Evolutionary conservation across 2,329 filamentous ascomycete species (phyloP), one percentile per base, ranked within the genome.

Genomic region (Fusarium longipes): DNA sequence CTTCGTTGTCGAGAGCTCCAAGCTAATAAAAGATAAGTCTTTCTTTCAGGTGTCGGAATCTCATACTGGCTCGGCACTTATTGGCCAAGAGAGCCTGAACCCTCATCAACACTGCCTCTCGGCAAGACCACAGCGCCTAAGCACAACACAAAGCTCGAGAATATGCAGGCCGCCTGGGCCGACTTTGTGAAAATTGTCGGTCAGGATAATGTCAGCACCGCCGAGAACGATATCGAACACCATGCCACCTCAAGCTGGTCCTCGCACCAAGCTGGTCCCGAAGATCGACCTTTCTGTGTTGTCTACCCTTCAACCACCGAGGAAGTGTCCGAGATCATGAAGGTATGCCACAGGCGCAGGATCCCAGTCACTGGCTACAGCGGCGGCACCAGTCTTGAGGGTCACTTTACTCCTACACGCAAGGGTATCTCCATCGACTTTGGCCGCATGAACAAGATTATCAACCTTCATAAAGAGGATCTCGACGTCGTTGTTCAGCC

Each of bases 371-470:
- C 92, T 5, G 91, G 90, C 4, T 97, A 93, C 80, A 93, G 90
- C 57, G 94, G 94, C 40, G 94, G 94, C 32, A 97, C 94, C 9
- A 94, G 91, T 73, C 82, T 97, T 30, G 94, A 97, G 79, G 94
- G 94, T 2, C 93, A 97, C 78, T 97, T 92, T 78, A 89, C 93
- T 2, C 88, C 93, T 3, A 97, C 93, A 17, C 83, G 89, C 68
- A 91, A 92, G 57, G 94, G 94, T 20, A 88, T 97, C 30, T 95
- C 92, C 71, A 86, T 97, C 72, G 93, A 97, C 78, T 96, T 97
- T 77, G 85, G 86, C 49, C 86, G 90, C 63, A 97, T 97, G 94
- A 87, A 95, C 79, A 87, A 90, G 75, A 89, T 97, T 51, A 66
- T 97, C 32, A 82, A 84, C 33, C 80, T 97, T 70, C 91, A 97